A percentile compares a stretch with the other conserved stretches of the same genome.
Evolutionary conservation across 257 asterid genomes (phyloP).

Genomic region (Jasminum sambac): DNA sequence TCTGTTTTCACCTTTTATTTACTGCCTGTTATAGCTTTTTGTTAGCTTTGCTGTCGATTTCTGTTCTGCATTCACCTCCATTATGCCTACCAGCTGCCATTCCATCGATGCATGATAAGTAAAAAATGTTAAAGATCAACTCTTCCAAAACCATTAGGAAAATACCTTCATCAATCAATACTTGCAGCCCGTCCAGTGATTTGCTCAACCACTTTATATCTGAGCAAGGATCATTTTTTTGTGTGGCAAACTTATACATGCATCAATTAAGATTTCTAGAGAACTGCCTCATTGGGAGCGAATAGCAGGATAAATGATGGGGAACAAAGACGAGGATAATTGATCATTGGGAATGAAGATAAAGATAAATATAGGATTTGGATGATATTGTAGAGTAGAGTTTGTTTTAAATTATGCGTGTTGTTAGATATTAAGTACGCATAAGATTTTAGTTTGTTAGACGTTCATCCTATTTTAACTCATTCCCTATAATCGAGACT

Average conservation of each 20-base stretch:
- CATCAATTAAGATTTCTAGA: not conserved
- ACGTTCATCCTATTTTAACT: too few species aligned
- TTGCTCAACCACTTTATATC: not conserved
- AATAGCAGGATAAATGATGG: too few species aligned
- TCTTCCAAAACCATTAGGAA: not conserved
- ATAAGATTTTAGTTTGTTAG: too few species aligned
- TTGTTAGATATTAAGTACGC: too few species aligned
- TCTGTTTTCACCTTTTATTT: slow-evolving; percentile 7
- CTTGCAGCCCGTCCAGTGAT: not conserved
- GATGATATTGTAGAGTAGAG: too few species aligned
- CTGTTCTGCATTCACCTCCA: slow-evolving; percentile 9
- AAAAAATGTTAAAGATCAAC: not conserved
- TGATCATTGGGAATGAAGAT: too few species aligned
- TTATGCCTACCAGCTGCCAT: not conserved
- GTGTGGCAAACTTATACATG: not conserved
- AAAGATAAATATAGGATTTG: too few species aligned
- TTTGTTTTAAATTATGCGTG: too few species aligned
- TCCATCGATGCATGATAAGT: not conserved
- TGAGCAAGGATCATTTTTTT: not conserved
- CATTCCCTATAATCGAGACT: too few species aligned
- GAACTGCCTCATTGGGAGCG: not conserved
- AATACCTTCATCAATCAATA: not conserved
- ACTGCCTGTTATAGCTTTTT: not conserved
- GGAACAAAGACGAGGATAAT: too few species aligned
- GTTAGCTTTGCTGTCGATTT: slow-evolving; percentile 15